A percentile compares a stretch with the other conserved stretches of the same genome.
Conservation (phyloP, 176 grass and related monocot species). For the Rhynchospora tenuis region DNA sequence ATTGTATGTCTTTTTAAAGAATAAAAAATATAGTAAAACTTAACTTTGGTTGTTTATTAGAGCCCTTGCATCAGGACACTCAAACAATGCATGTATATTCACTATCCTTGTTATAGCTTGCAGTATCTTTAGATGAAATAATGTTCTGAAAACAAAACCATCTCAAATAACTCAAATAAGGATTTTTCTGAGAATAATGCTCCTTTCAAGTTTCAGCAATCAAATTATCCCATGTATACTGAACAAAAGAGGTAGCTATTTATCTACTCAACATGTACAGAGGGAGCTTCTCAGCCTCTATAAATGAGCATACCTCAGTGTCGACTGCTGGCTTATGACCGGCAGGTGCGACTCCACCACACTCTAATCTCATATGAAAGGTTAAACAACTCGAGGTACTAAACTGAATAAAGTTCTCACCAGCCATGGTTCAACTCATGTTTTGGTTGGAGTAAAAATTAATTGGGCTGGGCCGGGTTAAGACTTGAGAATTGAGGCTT, state of each 20-base stretch:
- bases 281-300: neutral
- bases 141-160: neutral
- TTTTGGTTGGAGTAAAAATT: neutral
- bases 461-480: neutral
- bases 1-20: neutral
- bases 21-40: neutral
- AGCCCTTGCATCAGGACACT: too few relatives aligned
- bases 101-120: too few relatives aligned
- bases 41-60: neutral
- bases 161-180: neutral
- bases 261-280: neutral
- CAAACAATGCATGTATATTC: too few relatives aligned
- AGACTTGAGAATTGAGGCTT: too few relatives aligned
- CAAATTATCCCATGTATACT: too few relatives aligned
- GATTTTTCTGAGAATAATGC: neutral
- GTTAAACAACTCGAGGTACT: neutral
- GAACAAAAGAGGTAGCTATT: too few relatives aligned
- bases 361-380: neutral
- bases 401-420: neutral
- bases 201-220: too few relatives aligned
- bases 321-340: too few relatives aligned
- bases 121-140: neutral
- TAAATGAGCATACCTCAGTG: neutral
- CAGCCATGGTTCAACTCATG: too few relatives aligned
- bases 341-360: too few relatives aligned